phyloP scores from a whole-genome alignment of 495 filamentous ascomycete genomes.

The Delitschia confertaspora region DNA sequence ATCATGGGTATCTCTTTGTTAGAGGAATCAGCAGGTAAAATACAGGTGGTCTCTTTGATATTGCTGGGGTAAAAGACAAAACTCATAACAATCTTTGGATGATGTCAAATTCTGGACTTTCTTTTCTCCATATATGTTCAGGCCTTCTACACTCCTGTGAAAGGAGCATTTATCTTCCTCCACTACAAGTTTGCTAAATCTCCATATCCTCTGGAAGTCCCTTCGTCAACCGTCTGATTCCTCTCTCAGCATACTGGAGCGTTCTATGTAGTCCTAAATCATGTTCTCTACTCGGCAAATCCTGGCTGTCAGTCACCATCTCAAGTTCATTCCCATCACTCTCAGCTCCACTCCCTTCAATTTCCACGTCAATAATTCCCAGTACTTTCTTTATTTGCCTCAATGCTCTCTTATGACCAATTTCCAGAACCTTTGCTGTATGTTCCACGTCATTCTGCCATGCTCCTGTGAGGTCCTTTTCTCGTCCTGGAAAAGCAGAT shows the following conservation, averaged over 20 bases:
- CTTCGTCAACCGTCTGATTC: conserved; percentile 32
- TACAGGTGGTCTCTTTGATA: no score
- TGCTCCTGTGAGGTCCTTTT: background rate
- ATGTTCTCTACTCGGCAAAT: background rate
- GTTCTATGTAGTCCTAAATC: conserved; percentile 15
- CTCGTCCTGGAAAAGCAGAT: background rate
- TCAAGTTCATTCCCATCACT: background rate
- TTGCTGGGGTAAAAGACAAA: no score
- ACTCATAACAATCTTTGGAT: no score
- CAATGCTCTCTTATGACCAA: conserved; percentile 14
- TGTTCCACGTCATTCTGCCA: conserved; percentile 13
- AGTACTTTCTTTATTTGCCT: conserved; percentile 17
- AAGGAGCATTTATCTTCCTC: no score
- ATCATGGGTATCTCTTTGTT: no score
- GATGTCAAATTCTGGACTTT: no score
- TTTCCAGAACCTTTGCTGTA: conserved; percentile 7
- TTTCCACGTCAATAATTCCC: background rate
- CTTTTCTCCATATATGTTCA: no score
- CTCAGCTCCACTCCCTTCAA: conserved; percentile 2
- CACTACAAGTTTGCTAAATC: no score
- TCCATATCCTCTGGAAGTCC: conserved; percentile 15
- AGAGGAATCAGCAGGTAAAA: no score
- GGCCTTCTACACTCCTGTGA: no score
- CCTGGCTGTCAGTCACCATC: conserved; percentile 22
- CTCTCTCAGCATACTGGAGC: conserved; percentile 34